Base-by-base conservation (phyloP, 306 rosid species). In the Glycyrrhiza uralensis region DNA sequence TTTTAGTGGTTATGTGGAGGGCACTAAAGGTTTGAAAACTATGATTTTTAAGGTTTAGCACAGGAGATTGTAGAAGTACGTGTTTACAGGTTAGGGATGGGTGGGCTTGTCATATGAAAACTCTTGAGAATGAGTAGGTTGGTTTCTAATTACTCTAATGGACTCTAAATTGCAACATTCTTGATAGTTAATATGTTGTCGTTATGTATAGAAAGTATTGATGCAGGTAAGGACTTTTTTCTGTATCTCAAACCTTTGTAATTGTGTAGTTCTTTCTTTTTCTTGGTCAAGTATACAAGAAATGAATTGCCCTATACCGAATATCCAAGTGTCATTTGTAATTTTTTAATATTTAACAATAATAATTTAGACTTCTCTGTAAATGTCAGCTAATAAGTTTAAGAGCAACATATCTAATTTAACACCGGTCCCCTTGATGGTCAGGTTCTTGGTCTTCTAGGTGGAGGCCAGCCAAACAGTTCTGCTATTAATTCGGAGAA, bases 371-470 rank as follows among this genome's bases (percentile, higher is more conserved):
- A 20, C 13, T 20, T 19, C 38, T 23, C 8, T 7, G 45, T 64
- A 22, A 63, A 56, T 54, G 32, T 23, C 12, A 66, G 38, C 72
- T 14, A 42, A 56, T 39, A 32, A 50, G 55, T 63, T 15, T 55
- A 49, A 68, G 19, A 69, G 71, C 10, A 57, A 12, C 56, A 54
- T 61, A 52, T 67, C 55, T 69, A 63, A 57, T 59, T 47, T 42
- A 20, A 26, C 52, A 29, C 63, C 59, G 45, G 82, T 17, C 62
- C 47, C 71, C 66, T 76, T 62, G 74, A 47, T 88, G 81, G 44
- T 65, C 91, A 94, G 99, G 96, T 91, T 81, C 77, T 91, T 70
- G 67, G 80, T 69, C 90, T 94, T 72, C 83, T 94, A 65, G 93
- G 89, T 81, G 95, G 81, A 71, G 91, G 73, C 55, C 90, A 89